These are phyloP conservation scores for Naematelia aurantialba DNA, from an alignment of 768 basidiomycete species.

Conservation along the genomic window DNA sequence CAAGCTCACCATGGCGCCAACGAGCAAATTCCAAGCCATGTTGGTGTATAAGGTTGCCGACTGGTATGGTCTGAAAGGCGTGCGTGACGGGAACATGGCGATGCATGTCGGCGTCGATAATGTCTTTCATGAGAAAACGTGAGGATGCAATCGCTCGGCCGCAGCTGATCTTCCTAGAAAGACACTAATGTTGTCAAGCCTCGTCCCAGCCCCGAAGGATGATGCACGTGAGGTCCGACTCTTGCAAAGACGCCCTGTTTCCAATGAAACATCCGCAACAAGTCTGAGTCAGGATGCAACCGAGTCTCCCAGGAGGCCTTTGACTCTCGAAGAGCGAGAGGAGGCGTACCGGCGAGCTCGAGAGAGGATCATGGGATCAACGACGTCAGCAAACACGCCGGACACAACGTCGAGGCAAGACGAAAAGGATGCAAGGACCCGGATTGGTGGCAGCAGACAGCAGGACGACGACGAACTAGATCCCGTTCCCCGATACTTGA, in stretches of 20 bases:
- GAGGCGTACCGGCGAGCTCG: slow-evolving; percentile 33
- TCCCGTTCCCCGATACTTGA: slow-evolving; percentile 30
- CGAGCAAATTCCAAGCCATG: slow-evolving; percentile 44
- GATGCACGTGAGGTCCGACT: slow-evolving; percentile 32
- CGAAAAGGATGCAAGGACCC: slow-evolving; percentile 1
- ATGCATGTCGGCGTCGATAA: slow-evolving; percentile 33
- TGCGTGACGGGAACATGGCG: slow-evolving; percentile 19
- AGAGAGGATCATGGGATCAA: slow-evolving; percentile 35
- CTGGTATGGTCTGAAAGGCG: slow-evolving; percentile 45
- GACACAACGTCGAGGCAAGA: slow-evolving; percentile 2
- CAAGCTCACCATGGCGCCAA: slow-evolving; percentile 7
- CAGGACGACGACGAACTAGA: slow-evolving; percentile 29
- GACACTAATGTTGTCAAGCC: slow-evolving; percentile 18
- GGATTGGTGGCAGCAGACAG: not conserved
- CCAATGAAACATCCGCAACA: not conserved
- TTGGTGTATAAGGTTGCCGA: slow-evolving; percentile 45
- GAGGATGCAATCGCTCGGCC: slow-evolving; percentile 2
- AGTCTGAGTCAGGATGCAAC: not conserved
- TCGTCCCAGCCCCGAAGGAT: slow-evolving; percentile 25
- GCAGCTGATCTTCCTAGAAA: slow-evolving; percentile 17
- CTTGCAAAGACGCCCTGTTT: slow-evolving; percentile 25
- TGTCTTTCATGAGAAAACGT: slow-evolving; percentile 31
- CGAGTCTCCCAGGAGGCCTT: slow-evolving; percentile 19
- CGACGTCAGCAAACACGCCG: not conserved
- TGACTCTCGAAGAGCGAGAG: slow-evolving; percentile 38